Evolutionary conservation across 257 asterid species (phyloP), one percentile per base, ranked within the genome.

Genomic region (Scutellaria baicalensis): DNA sequence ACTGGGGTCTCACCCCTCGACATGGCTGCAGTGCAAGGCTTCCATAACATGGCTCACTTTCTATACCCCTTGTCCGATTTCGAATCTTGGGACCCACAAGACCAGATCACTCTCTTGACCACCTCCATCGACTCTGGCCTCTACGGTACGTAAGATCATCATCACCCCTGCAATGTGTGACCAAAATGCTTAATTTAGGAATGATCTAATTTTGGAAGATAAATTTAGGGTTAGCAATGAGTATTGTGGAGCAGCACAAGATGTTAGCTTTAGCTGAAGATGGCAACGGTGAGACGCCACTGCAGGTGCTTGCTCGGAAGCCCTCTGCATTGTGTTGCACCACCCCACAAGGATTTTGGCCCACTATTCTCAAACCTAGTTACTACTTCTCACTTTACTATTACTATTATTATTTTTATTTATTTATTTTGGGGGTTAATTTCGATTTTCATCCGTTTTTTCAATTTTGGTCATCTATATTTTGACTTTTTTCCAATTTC

Each of bases 11-110:
- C 70, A 0, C 82, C 84, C 23, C 82, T 80, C 21, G 69, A 68
- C 11, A 73, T 80, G 75, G 82, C 84, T 2, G 82, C 66, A 1
- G 3, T 45, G 31, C 75, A 12, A 52, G 84, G 79, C 3, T 78
- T 51, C 16, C 8, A 0, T 0, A 51, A 73, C 3, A 65, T 64
- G 79, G 82, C 75, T 1, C 8, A 58, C 0, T 61, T 35, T 64
- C 75, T 80, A 2, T 68, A 51, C 35, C 39, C 20, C 0, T 14
- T 8, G 1, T 52, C 72, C 6, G 23, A 6, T 14, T 59, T 77
- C 27, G 62, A 13, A 20, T 9, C 35, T 23, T 67, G 79, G 79
- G 9, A 20, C 0, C 0, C 0, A 1, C 10, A 44, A 20, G 55
- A 80, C 13, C 64, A 71, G 2, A 16, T 57, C 21, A 17, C 42